Evolutionary conservation across 257 asterid genomes (phyloP), one percentile per base, ranked within the genome.

Genomic region (Fraxinus quadrangulata): DNA sequence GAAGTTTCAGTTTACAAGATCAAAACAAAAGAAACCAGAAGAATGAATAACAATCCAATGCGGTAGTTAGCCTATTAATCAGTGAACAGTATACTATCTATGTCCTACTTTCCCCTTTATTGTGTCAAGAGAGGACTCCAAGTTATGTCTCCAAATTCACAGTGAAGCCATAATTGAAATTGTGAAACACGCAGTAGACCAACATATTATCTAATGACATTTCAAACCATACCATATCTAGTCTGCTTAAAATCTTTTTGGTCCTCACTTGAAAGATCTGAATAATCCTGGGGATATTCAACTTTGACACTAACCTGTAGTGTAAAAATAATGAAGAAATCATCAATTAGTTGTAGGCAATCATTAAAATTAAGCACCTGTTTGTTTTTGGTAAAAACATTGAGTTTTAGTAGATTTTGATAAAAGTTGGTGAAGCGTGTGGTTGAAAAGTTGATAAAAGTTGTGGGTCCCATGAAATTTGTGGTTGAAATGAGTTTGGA

Each of bases 231-330:
- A 96, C 99, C 99, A 86, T 89, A 89, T 96, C 99, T 89, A 73
- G 91, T 92, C 86, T 92, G 97, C 91, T 92, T 93, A 80, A 96
- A 96, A 83, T 96, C 98, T 81, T 86, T 93, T 85, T 92, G 98
- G 85, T 96, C 99, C 91, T 93, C 98, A 79, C 87, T 87, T 30
- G 97, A 90, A 78, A 96, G 93, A 70, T 93, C 92, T 14, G 91
- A 79, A 81, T 88, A 95, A 83, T 93, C 97, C 84, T 82, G 91
- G 82, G 98, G 98, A 86, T 96, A 93, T 78, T 87, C 91, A 79
- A 96, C 96, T 87, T 91, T 92, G 88, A 81, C 89, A 73, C 90
- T 89, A 76, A 93, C 98, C 97, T 93, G 97, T 72, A 34, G 40
- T 69, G 30, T 61, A 73, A 51, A 73, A 73, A 70, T 10, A 75